A percentile compares a stretch with the other conserved stretches of the same genome.
Conservation (phyloP, 306 rosid species). For the Cicer arietinum region DNA sequence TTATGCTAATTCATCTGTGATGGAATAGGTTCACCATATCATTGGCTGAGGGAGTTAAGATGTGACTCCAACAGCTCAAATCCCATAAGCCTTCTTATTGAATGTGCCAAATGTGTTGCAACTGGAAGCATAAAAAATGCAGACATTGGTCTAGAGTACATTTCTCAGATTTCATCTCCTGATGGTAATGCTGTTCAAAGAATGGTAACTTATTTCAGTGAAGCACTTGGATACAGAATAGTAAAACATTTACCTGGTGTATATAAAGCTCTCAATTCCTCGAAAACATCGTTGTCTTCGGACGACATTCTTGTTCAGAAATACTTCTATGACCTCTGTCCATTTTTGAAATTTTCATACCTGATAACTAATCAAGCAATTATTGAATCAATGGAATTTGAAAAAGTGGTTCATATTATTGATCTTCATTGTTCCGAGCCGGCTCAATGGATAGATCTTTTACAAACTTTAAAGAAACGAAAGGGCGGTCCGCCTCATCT, state of each 20-base stretch:
- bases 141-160: conserved; percentile 67
- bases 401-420: conserved; percentile 73
- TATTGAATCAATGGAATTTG: conserved; percentile 79
- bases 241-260: conserved; percentile 73
- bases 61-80: conserved; percentile 63
- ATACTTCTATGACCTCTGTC: conserved; percentile 73
- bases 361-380: conserved; percentile 82
- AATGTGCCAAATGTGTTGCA: conserved; percentile 79
- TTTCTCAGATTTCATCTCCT: conserved; percentile 72
- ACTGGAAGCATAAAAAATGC: conserved; percentile 74
- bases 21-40: conserved; percentile 64
- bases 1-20: conserved; percentile 42
- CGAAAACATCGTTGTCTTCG: conserved; percentile 55
- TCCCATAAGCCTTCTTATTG: conserved; percentile 62
- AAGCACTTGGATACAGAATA: conserved; percentile 77
- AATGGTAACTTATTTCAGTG: conserved; percentile 73
- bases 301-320: conserved; percentile 66
- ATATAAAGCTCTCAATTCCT: conserved; percentile 65
- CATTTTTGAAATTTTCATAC: conserved; percentile 78
- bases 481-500: conserved; percentile 81
- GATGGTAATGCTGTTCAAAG: conserved; percentile 77
- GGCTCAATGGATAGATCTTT: conserved; percentile 76
- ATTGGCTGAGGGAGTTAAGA: conserved; percentile 61
- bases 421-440: conserved; percentile 83
- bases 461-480: conserved; percentile 60